Evolutionary conservation across 1,139 yeast species (phyloP).

Genomic region (Saccharomyces hybrid): DNA sequence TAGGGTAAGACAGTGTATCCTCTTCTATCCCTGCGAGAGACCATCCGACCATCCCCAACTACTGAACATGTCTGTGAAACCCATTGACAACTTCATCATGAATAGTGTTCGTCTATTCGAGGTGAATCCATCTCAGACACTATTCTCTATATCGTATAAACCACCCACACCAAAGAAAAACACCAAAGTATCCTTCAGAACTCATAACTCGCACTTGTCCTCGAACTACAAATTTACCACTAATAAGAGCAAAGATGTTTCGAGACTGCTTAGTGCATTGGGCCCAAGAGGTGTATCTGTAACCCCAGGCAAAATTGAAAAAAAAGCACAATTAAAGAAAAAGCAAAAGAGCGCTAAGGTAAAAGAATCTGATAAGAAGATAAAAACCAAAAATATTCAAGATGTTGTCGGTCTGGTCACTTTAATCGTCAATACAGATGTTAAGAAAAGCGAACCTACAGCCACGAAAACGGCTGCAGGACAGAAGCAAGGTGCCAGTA

Average conservation of each 20-base stretch:
- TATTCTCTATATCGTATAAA: constrained; percentile 44
- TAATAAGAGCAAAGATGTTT: constrained; percentile 64
- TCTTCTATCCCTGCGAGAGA: neutral
- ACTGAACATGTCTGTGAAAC: constrained; percentile 29
- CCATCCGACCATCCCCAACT: neutral
- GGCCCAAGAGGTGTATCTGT: constrained; percentile 70
- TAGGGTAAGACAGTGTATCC: neutral
- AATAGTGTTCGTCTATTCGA: constrained; percentile 41
- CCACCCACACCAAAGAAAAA: constrained; percentile 24
- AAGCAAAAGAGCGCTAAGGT: constrained; percentile 7
- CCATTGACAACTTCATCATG: constrained; percentile 46
- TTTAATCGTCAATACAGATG: constrained; percentile 27
- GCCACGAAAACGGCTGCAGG: constrained; percentile 3
- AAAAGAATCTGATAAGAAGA: constrained; percentile 6
- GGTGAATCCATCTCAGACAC: constrained; percentile 44
- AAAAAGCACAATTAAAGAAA: constrained; percentile 6
- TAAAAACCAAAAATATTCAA: neutral
- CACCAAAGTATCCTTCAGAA: constrained; percentile 49
- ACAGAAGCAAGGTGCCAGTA: constrained; percentile 10
- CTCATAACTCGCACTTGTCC: constrained; percentile 66
- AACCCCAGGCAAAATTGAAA: constrained; percentile 19
- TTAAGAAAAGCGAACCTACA: constrained; percentile 20
- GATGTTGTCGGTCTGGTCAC: constrained; percentile 26
- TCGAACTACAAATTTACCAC: constrained; percentile 58
- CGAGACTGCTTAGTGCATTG: constrained; percentile 68